Conservation (phyloP, 305 asterid species). For the Caryopteris hybrid region DNA sequence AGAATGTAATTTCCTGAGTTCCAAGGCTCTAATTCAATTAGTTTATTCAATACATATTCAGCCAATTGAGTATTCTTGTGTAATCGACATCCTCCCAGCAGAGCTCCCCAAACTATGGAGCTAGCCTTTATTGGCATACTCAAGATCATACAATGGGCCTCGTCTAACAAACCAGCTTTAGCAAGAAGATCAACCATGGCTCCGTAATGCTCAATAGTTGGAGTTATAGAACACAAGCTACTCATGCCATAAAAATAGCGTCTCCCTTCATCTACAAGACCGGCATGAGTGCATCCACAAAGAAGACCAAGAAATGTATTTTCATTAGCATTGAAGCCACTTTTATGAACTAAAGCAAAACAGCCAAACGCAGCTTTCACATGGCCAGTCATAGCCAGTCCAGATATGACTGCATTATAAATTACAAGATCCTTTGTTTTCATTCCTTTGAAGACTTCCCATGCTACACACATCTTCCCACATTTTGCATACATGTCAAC, state of each 20-base stretch:
- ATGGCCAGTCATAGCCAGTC: constrained; percentile 62
- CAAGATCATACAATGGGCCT: constrained; percentile 42
- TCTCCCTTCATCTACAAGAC: constrained; percentile 60
- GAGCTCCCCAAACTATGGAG: constrained; percentile 61
- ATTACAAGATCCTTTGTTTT: constrained; percentile 46
- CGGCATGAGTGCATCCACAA: constrained; percentile 68
- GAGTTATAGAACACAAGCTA: constrained; percentile 28
- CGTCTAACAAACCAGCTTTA: constrained; percentile 59
- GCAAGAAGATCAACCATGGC: constrained; percentile 75
- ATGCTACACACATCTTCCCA: constrained; percentile 50
- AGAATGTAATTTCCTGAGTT: constrained; percentile 69
- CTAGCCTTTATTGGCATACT: constrained; percentile 63
- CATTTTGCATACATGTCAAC: constrained; percentile 74
- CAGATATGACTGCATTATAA: constrained; percentile 54
- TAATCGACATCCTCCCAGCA: constrained; percentile 12
- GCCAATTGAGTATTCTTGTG: constrained; percentile 60
- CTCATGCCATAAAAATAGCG: constrained; percentile 41
- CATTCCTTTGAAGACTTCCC: constrained; percentile 48
- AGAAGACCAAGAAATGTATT: constrained; percentile 68
- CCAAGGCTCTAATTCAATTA: constrained; percentile 61
- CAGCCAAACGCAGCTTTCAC: constrained; percentile 50
- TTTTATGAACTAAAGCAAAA: constrained; percentile 49
- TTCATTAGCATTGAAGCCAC: constrained; percentile 43
- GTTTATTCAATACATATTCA: constrained; percentile 39
- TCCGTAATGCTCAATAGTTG: constrained; percentile 67